phyloP scores from a whole-genome alignment of 345 rosid species.

The Acer campestre region DNA sequence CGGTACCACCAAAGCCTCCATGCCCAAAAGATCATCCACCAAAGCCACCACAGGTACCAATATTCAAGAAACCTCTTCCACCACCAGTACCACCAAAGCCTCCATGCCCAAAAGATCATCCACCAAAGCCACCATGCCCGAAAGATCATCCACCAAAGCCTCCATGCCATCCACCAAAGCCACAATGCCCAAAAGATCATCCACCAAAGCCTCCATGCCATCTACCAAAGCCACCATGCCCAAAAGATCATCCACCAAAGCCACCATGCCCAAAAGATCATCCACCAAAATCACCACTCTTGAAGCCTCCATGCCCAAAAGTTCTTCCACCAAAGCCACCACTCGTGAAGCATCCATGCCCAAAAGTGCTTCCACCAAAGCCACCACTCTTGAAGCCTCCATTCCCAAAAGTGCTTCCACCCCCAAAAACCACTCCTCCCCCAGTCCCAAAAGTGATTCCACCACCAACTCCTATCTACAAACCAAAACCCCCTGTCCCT shows the following conservation, averaged over 20 bases:
- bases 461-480: conserved; percentile 28
- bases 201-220: conserved; percentile 17
- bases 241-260: conserved; percentile 19
- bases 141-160: conserved; percentile 21
- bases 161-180: too few species aligned
- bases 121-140: neutral
- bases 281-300: conserved; percentile 1
- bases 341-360: too few species aligned
- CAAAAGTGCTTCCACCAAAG: conserved; percentile 19
- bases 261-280: conserved; percentile 29
- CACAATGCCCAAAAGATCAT: too few species aligned
- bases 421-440: conserved; percentile 20
- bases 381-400: too few species aligned
- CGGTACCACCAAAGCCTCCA: conserved; percentile 7
- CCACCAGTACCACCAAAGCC: conserved; percentile 22
- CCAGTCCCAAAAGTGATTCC: conserved; percentile 20
- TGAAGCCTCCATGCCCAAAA: neutral
- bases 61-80: too few species aligned
- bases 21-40: conserved; percentile 22
- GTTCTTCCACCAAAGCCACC: conserved; percentile 8
- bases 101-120: conserved; percentile 28
- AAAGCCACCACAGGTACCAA: too few species aligned
- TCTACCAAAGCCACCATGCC: conserved; percentile 8
- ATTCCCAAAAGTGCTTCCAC: conserved; percentile 1
- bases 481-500: conserved; percentile 31